Evolutionary conservation across 179 eudicot species (phyloP).

Genomic region (Spinacia oleracea): DNA sequence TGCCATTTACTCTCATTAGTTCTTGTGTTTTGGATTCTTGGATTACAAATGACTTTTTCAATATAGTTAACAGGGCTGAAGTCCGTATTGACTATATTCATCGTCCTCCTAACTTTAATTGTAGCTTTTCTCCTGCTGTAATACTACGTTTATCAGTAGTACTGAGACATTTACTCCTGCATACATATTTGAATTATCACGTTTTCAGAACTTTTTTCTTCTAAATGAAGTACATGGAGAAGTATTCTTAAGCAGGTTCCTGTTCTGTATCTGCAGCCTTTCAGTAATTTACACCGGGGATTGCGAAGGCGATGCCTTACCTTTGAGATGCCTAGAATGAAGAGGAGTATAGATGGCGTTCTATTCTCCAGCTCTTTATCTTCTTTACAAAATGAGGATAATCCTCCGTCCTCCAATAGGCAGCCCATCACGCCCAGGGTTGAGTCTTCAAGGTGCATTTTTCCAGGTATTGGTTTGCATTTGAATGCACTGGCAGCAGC

Average conservation of each 20-base stretch:
- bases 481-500: constrained; percentile 78
- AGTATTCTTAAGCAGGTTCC: neutral
- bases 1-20: no score
- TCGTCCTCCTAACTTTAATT: neutral
- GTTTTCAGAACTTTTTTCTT: neutral
- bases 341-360: constrained; percentile 48
- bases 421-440: constrained; percentile 39
- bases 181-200: neutral
- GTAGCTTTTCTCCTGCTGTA: neutral
- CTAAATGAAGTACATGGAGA: neutral
- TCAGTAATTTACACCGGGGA: constrained; percentile 59
- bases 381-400: constrained; percentile 38
- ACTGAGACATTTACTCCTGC: neutral
- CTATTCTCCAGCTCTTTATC: constrained; percentile 39
- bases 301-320: constrained; percentile 84
- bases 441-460: constrained; percentile 50
- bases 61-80: neutral
- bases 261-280: constrained; percentile 42
- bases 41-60: neutral
- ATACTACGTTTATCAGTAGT: neutral
- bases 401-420: constrained; percentile 33
- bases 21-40: neutral
- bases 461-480: constrained; percentile 91
- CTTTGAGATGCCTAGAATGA: constrained; percentile 71
- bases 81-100: neutral